A percentile compares a stretch with the other conserved stretches of the same genome.
Evolutionary conservation across 2,329 filamentous ascomycete genomes (phyloP).

Genomic region (Stromatinia cepivora): DNA sequence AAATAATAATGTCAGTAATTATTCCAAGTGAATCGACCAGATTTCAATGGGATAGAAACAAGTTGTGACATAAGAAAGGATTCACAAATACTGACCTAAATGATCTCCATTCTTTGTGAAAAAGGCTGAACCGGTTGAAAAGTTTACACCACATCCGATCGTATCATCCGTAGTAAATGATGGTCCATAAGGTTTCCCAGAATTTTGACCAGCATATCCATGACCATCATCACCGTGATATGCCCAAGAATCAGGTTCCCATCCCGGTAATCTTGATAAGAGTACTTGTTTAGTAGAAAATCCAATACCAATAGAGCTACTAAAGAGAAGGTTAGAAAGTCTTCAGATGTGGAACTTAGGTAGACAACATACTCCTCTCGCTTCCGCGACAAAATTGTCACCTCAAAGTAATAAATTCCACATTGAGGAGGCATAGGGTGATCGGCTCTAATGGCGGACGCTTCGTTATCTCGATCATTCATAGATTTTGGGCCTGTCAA

Average conservation of each 20-base stretch:
- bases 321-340: constrained; percentile 38
- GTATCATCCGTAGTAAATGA: constrained; percentile 57
- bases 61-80: not conserved
- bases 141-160: constrained; percentile 67
- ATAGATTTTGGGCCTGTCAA: constrained; percentile 51
- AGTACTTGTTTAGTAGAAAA: constrained; percentile 57
- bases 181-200: constrained; percentile 58
- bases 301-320: constrained; percentile 62
- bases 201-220: constrained; percentile 56
- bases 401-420: constrained; percentile 93
- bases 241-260: constrained; percentile 68
- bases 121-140: constrained; percentile 63
- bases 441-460: constrained; percentile 79
- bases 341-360: constrained; percentile 10
- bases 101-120: constrained; percentile 65
- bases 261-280: constrained; percentile 60
- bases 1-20: not conserved
- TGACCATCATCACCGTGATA: constrained; percentile 70
- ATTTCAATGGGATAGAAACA: not conserved
- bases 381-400: constrained; percentile 62
- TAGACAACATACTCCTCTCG: constrained; percentile 60
- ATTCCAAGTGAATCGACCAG: not conserved
- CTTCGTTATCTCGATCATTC: constrained; percentile 65
- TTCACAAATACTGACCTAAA: constrained; percentile 48
- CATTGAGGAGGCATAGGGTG: constrained; percentile 84